Evolutionary conservation across 2,329 filamentous ascomycete species (phyloP).

Genomic region (Clarireedia paspali): DNA sequence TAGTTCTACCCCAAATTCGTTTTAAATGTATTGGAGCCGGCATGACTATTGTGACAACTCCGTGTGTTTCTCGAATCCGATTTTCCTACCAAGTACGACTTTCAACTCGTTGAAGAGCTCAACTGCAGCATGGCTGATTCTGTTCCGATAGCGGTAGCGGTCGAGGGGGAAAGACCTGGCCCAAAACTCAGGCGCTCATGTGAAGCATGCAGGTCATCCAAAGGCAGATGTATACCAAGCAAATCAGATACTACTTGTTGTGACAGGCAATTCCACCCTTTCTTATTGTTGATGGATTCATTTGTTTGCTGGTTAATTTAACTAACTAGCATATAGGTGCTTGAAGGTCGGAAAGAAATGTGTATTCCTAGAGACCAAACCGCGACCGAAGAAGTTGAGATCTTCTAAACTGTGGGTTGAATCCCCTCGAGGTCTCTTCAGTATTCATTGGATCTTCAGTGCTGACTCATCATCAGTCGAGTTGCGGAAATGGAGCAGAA

Average conservation of each 20-base stretch:
- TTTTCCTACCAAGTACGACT: background rate
- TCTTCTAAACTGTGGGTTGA: slow-evolving; percentile 35
- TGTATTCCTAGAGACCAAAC: slow-evolving; percentile 41
- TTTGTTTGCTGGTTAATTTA: slow-evolving; percentile 35
- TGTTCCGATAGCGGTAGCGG: background rate
- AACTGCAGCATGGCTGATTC: background rate
- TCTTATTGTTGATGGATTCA: slow-evolving; percentile 26
- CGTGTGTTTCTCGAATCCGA: background rate
- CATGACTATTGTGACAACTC: background rate
- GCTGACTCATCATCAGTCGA: slow-evolving; percentile 15
- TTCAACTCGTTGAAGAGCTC: background rate
- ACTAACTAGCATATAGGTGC: slow-evolving; percentile 7
- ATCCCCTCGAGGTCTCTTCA: background rate
- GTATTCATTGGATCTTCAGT: background rate
- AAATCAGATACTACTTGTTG: slow-evolving; percentile 39
- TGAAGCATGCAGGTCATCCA: slow-evolving; percentile 46
- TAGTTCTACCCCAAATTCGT: background rate
- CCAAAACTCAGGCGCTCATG: slow-evolving; percentile 32
- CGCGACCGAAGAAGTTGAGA: slow-evolving; percentile 42
- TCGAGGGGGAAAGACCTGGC: background rate
- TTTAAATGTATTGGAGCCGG: background rate
- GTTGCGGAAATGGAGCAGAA: slow-evolving; percentile 30
- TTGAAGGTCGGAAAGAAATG: slow-evolving; percentile 14
- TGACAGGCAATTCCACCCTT: slow-evolving; percentile 44
- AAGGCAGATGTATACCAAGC: slow-evolving; percentile 45